A percentile compares a stretch with the other conserved stretches of the same genome.
Conservation (phyloP, 2,329 filamentous ascomycete species). For the Penicillium freii region DNA sequence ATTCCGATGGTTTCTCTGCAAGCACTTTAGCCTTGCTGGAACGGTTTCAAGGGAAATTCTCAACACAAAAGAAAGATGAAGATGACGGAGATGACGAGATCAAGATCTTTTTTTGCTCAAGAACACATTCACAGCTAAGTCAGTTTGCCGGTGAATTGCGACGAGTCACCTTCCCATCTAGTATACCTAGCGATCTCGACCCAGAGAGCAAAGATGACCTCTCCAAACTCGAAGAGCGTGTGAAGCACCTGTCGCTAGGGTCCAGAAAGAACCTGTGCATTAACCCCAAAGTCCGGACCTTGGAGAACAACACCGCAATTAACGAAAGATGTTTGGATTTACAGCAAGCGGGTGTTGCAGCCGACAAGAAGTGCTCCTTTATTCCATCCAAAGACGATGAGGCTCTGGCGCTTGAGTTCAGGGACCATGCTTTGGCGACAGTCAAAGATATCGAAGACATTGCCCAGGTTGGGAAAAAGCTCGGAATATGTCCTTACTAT, state of each 20-base stretch:
- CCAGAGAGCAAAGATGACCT: conserved; percentile 20
- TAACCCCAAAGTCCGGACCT: conserved; percentile 72
- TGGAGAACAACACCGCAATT: conserved; percentile 72
- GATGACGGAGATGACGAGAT: conserved; percentile 59
- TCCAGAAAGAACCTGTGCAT: conserved; percentile 89
- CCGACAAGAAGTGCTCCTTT: conserved; percentile 70
- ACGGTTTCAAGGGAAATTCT: conserved; percentile 54
- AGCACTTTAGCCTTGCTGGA: conserved; percentile 74
- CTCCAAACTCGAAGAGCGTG: conserved; percentile 52
- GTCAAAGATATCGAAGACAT: conserved; percentile 94
- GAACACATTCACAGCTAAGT: conserved; percentile 86
- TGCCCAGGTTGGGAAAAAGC: conserved; percentile 69
- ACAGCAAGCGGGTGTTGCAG: conserved; percentile 66
- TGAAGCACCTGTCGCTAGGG: conserved; percentile 80
- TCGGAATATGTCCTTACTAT: conserved; percentile 92
- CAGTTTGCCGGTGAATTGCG: conserved; percentile 83
- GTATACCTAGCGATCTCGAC: conserved; percentile 53
- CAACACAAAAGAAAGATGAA: conserved; percentile 40
- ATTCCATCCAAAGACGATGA: conserved; percentile 76
- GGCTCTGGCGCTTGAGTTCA: conserved; percentile 71
- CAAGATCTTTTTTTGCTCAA: conserved; percentile 89
- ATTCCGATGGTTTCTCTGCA: conserved; percentile 59
- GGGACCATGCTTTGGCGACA: conserved; percentile 78
- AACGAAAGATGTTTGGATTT: conserved; percentile 91
- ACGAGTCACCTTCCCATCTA: conserved; percentile 73